Conservation (phyloP, 176 grass and related monocot genomes). For the Cenchrus purpureus region DNA sequence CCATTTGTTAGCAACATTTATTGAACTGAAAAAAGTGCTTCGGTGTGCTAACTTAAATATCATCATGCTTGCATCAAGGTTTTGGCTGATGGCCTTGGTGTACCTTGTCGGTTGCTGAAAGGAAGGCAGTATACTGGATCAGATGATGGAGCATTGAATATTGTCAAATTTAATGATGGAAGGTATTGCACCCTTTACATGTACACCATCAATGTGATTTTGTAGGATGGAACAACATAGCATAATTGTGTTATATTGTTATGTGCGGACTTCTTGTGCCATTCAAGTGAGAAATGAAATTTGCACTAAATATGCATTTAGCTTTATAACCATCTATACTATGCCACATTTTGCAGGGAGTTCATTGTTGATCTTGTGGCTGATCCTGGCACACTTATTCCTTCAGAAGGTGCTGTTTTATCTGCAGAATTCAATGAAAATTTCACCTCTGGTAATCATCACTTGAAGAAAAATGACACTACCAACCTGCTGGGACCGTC, state of each 20-base stretch:
- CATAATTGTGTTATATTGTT: background rate
- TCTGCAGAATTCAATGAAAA: slow-evolving; percentile 58
- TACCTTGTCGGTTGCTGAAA: slow-evolving; percentile 93
- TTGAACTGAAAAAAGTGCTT: background rate
- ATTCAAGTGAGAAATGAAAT: slow-evolving; percentile 22
- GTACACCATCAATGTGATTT: slow-evolving; percentile 16
- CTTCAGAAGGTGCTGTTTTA: slow-evolving; percentile 79
- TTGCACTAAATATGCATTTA: slow-evolving; percentile 16
- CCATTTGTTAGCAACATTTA: background rate
- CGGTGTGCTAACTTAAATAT: slow-evolving; percentile 26
- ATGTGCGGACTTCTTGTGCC: slow-evolving; percentile 19
- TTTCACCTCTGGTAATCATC: slow-evolving; percentile 46
- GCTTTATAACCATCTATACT: slow-evolving; percentile 32
- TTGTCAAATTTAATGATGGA: slow-evolving; percentile 85
- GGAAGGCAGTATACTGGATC: slow-evolving; percentile 95
- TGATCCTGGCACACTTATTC: slow-evolving; percentile 90
- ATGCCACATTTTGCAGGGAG: slow-evolving; percentile 67
- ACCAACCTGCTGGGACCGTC: slow-evolving; percentile 51
- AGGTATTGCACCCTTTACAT: slow-evolving; percentile 64
- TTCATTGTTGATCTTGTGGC: slow-evolving; percentile 96
- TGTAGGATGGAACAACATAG: slow-evolving; percentile 21
- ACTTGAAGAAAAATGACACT: slow-evolving; percentile 49
- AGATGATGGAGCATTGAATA: slow-evolving; percentile 88
- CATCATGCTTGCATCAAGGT: slow-evolving; percentile 62
- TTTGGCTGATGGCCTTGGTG: slow-evolving; percentile 80